Percentiles rank a stretch among this genome's conserved stretches.
These are phyloP conservation scores for Leptomonas seymouri DNA, from an alignment of 208 protist species.

Conservation along the genomic window DNA sequence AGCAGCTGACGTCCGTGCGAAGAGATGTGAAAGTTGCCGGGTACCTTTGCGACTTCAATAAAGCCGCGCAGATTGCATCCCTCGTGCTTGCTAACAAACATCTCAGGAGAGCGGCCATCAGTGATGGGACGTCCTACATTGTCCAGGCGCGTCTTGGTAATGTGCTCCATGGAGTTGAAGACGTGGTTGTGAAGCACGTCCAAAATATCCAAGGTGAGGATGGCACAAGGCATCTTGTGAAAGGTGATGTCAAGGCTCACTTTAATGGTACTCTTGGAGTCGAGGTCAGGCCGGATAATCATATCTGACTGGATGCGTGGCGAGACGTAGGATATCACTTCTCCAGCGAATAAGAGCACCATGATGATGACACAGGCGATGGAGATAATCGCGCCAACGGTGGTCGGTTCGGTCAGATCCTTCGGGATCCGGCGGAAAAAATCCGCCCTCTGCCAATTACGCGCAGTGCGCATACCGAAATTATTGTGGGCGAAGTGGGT, in stretches of 20 bases:
- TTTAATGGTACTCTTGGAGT: constrained; percentile 31
- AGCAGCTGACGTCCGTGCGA: constrained; percentile 31
- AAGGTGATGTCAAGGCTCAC: constrained; percentile 48
- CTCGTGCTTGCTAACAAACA: constrained; percentile 30
- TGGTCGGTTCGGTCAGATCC: constrained; percentile 57
- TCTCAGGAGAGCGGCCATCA: constrained; percentile 8
- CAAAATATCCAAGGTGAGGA: constrained; percentile 47
- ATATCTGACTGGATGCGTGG: constrained; percentile 51
- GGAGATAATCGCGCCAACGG: constrained; percentile 53
- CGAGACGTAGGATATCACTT: constrained; percentile 44
- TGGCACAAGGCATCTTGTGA: constrained; percentile 43
- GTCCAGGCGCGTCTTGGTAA: constrained; percentile 34
- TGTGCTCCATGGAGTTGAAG: constrained; percentile 41
- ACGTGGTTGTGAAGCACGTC: constrained; percentile 53
- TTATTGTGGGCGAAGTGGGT: constrained; percentile 54
- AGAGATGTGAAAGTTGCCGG: constrained; percentile 63
- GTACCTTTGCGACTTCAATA: constrained; percentile 53
- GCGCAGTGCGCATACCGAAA: constrained; percentile 13
- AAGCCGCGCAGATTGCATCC: constrained; percentile 43
- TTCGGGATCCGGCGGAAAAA: constrained; percentile 55
- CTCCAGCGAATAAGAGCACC: constrained; percentile 45
- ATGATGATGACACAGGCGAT: constrained; percentile 47
- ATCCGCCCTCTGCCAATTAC: constrained; percentile 42
- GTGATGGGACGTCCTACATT: constrained; percentile 20
- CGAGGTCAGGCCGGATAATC: constrained; percentile 34